Percentiles rank a stretch among this genome's conserved stretches.
phyloP scores from a whole-genome alignment of 1,284 basidiomycete genomes.

The Caloboletus inedulis region DNA sequence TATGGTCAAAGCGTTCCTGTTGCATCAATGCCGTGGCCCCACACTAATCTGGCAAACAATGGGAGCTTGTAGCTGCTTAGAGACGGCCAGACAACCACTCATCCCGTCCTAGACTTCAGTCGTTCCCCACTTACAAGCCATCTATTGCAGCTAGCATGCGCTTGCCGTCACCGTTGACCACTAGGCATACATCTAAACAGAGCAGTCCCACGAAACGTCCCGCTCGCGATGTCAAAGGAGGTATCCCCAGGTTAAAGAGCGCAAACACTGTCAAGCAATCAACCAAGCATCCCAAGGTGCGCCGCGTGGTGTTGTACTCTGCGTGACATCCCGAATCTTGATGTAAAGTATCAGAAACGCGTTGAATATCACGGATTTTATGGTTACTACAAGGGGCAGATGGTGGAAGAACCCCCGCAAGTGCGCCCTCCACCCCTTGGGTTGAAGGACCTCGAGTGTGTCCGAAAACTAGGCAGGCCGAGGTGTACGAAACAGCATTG shows the following conservation, averaged over 20 bases:
- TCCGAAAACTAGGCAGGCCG: slow-evolving; percentile 37
- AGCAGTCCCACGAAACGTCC: slow-evolving; percentile 7
- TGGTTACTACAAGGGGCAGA: slow-evolving; percentile 6
- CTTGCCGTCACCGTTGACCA: slow-evolving; percentile 2
- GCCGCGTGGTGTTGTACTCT: not conserved
- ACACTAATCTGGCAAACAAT: slow-evolving; percentile 24
- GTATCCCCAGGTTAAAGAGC: not conserved
- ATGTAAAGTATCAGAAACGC: slow-evolving; percentile 13
- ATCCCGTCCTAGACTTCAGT: not conserved
- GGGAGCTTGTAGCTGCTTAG: not conserved
- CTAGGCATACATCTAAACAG: slow-evolving; percentile 7
- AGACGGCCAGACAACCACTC: not conserved
- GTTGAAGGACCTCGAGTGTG: slow-evolving; percentile 40
- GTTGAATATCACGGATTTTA: slow-evolving; percentile 10
- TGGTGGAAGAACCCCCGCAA: slow-evolving; percentile 12
- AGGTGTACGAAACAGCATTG: not conserved
- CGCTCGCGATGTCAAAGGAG: slow-evolving; percentile 3
- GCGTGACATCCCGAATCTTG: not conserved
- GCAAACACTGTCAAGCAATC: not conserved
- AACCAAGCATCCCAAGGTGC: slow-evolving; percentile 4
- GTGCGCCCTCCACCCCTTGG: slow-evolving; percentile 34
- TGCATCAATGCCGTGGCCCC: not conserved
- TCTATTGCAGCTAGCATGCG: slow-evolving; percentile 15
- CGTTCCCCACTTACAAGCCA: not conserved
- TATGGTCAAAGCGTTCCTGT: slow-evolving; percentile 10